Percentiles rank a stretch among this genome's conserved stretches.
Evolutionary conservation across 2,329 filamentous ascomycete genomes (phyloP).

Genomic region (Coniochaeta sp.): DNA sequence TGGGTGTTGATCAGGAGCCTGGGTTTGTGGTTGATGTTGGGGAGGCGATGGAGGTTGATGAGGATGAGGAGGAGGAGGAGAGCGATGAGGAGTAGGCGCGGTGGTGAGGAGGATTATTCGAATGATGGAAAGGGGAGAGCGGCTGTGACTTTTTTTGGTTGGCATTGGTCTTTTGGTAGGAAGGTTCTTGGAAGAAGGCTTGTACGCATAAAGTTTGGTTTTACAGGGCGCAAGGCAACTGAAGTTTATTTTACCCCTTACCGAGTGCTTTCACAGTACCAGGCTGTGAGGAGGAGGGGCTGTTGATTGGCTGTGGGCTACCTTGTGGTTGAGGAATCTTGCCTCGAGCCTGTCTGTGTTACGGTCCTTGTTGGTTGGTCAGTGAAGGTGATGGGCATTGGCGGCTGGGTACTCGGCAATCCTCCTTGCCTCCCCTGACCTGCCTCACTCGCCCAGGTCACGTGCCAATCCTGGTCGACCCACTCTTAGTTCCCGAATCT

Average conservation of each 20-base stretch:
- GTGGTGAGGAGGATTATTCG: background rate
- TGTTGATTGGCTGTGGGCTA: background rate
- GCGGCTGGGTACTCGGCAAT: background rate
- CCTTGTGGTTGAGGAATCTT: background rate
- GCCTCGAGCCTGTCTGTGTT: background rate
- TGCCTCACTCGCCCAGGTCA: background rate
- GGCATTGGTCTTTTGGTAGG: background rate
- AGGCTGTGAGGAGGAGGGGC: background rate
- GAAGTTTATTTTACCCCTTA: slow-evolving; percentile 2
- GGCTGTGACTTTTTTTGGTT: too few relatives aligned
- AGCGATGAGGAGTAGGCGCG: slow-evolving; percentile 31
- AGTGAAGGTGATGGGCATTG: too few relatives aligned
- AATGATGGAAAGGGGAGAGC: background rate
- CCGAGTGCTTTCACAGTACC: background rate
- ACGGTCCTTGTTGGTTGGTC: background rate
- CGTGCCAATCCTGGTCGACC: background rate
- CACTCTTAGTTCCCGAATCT: background rate
- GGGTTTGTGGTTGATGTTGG: slow-evolving; percentile 78
- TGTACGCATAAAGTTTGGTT: background rate
- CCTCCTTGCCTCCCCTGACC: background rate
- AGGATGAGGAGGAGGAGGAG: slow-evolving; percentile 74
- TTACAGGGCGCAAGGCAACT: slow-evolving; percentile 2
- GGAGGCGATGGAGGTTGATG: slow-evolving; percentile 93
- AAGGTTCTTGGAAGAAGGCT: too few relatives aligned
- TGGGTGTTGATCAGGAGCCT: slow-evolving; percentile 94